Conservation (phyloP, 2,329 filamentous ascomycete genomes). For the Blastomyces silverae region DNA sequence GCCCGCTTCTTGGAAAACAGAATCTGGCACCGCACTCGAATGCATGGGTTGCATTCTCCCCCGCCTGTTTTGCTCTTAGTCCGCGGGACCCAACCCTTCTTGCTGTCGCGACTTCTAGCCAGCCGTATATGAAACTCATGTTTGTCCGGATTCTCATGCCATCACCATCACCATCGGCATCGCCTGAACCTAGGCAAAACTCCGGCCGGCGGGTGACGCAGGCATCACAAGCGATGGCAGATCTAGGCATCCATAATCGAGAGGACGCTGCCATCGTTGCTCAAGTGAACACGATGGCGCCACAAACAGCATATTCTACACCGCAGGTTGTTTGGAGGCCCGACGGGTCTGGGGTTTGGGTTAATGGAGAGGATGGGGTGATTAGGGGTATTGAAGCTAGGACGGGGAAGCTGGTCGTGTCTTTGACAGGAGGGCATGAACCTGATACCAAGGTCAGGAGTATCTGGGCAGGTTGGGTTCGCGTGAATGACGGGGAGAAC, state of each 20-base stretch:
- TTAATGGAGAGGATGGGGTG: constrained; percentile 59
- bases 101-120: constrained; percentile 54
- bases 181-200: neutral
- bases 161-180: neutral
- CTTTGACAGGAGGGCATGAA: constrained; percentile 48
- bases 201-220: constrained; percentile 37
- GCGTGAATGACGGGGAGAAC: constrained; percentile 24
- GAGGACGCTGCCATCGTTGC: constrained; percentile 56
- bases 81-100: constrained; percentile 50
- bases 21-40: constrained; percentile 58
- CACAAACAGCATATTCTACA: constrained; percentile 59
- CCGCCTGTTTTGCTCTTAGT: constrained; percentile 50
- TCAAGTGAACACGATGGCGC: constrained; percentile 54
- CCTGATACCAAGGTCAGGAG: constrained; percentile 53
- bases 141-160: constrained; percentile 54
- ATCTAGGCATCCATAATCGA: constrained; percentile 26
- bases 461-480: constrained; percentile 49
- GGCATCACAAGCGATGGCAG: constrained; percentile 47
- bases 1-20: constrained; percentile 48
- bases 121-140: constrained; percentile 58
- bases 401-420: constrained; percentile 51
- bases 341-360: constrained; percentile 56
- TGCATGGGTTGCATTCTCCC: constrained; percentile 58
- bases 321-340: constrained; percentile 57
- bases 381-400: constrained; percentile 54